Evolutionary conservation across 495 filamentous ascomycete genomes (phyloP).

Genomic region (Penicillium roqueforti): DNA sequence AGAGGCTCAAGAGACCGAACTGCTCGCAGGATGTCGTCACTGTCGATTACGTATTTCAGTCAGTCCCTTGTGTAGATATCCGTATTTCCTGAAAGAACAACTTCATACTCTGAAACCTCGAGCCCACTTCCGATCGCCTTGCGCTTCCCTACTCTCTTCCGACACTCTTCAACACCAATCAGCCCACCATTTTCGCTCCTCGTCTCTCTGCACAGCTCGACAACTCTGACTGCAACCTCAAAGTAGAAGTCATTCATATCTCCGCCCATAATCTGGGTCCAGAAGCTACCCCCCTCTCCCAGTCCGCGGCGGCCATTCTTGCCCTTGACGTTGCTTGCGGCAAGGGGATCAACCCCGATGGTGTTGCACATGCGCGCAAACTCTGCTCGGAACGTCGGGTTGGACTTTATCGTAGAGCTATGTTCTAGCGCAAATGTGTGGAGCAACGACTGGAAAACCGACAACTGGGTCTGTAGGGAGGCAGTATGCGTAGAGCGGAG

Average conservation of each 20-base stretch:
- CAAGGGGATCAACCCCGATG: slow-evolving; percentile 92
- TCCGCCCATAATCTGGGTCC: slow-evolving; percentile 86
- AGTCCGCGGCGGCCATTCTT: slow-evolving; percentile 43
- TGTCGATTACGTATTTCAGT: slow-evolving; percentile 23
- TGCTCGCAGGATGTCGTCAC: slow-evolving; percentile 87
- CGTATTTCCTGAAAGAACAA: neutral
- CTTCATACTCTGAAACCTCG: slow-evolving; percentile 62
- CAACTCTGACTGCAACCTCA: slow-evolving; percentile 87
- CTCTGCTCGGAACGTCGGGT: slow-evolving; percentile 90
- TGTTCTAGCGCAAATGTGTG: slow-evolving; percentile 94
- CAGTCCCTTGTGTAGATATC: neutral
- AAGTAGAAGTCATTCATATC: slow-evolving; percentile 98
- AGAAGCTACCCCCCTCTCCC: slow-evolving; percentile 62
- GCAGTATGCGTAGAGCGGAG: slow-evolving; percentile 75
- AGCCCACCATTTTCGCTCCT: slow-evolving; percentile 89
- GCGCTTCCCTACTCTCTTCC: slow-evolving; percentile 65
- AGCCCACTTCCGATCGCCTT: slow-evolving; percentile 63
- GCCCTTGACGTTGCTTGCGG: slow-evolving; percentile 59
- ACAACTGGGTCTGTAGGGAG: slow-evolving; percentile 84
- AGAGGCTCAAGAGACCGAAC: slow-evolving; percentile 84
- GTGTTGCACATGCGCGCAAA: slow-evolving; percentile 98
- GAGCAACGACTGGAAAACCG: slow-evolving; percentile 89
- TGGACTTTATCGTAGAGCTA: slow-evolving; percentile 88
- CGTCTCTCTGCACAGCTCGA: slow-evolving; percentile 86
- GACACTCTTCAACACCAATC: slow-evolving; percentile 78